Conservation (phyloP, 257 asterid species). For the Hygrophila difformis region DNA sequence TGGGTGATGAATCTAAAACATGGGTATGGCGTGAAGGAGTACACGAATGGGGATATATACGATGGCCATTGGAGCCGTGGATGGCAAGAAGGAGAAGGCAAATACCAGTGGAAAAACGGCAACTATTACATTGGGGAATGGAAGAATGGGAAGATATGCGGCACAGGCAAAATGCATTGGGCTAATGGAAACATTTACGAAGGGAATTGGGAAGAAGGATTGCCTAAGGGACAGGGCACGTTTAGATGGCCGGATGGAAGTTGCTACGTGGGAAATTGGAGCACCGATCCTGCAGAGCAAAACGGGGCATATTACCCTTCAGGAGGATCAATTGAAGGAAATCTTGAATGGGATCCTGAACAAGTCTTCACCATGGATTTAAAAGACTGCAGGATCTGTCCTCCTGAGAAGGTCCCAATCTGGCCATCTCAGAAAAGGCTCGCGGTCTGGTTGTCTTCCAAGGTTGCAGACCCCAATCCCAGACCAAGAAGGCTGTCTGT, state of each 20-base stretch:
- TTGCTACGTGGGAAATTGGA: slow-evolving; percentile 71
- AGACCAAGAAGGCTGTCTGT: slow-evolving; percentile 67
- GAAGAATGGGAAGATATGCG: slow-evolving; percentile 56
- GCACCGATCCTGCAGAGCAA: slow-evolving; percentile 54
- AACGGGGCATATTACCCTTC: slow-evolving; percentile 69
- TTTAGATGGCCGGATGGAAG: slow-evolving; percentile 69
- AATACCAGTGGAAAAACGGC: slow-evolving; percentile 69
- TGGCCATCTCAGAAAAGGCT: slow-evolving; percentile 88
- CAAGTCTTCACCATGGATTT: slow-evolving; percentile 53
- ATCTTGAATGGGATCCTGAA: slow-evolving; percentile 74
- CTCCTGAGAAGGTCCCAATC: slow-evolving; percentile 49
- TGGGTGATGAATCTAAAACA: slow-evolving; percentile 89
- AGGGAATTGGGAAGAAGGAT: slow-evolving; percentile 76
- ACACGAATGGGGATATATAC: slow-evolving; percentile 56
- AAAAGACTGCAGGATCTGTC: slow-evolving; percentile 50
- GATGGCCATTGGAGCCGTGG: slow-evolving; percentile 92
- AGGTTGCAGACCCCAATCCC: slow-evolving; percentile 21
- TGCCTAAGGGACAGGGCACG: slow-evolving; percentile 65
- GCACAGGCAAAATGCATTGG: slow-evolving; percentile 61
- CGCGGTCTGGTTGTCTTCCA: slow-evolving; percentile 56
- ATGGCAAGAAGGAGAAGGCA: slow-evolving; percentile 63
- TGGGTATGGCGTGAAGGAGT: slow-evolving; percentile 60
- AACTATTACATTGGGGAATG: slow-evolving; percentile 62
- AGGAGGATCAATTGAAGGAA: slow-evolving; percentile 39
- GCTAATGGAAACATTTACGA: slow-evolving; percentile 50